phyloP scores from a whole-genome alignment of 2,329 filamentous ascomycete genomes.

The Ascochyta pisi region DNA sequence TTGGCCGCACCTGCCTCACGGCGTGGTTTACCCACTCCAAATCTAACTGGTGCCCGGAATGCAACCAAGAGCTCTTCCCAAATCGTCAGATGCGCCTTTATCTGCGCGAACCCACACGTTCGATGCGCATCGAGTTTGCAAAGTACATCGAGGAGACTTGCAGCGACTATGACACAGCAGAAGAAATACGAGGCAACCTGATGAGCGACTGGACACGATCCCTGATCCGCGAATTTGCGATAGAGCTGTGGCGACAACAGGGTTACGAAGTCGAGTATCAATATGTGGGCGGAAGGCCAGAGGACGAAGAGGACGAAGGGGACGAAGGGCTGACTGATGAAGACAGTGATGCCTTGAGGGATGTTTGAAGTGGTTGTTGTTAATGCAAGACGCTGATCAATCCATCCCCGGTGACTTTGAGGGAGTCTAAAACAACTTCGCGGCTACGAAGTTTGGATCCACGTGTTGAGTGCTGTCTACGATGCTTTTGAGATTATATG shows the following conservation, averaged over 20 bases:
- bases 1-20: neutral
- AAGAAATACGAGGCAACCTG: neutral
- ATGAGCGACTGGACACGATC: neutral
- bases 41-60: conserved; percentile 2
- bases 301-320: neutral
- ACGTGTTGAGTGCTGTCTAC: too few species aligned
- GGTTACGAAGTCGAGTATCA: neutral
- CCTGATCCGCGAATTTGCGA: neutral
- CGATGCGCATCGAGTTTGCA: neutral
- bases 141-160: neutral
- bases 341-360: too few species aligned
- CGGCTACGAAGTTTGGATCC: too few species aligned
- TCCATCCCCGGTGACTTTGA: too few species aligned
- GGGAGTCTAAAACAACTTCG: too few species aligned
- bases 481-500: too few species aligned
- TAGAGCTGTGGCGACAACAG: neutral
- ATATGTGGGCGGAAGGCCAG: neutral
- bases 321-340: too few species aligned
- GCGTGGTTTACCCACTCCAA: neutral
- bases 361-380: too few species aligned
- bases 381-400: too few species aligned
- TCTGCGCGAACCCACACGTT: neutral
- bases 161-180: neutral
- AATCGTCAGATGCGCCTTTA: neutral
- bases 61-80: conserved; percentile 2